These are phyloP conservation scores for Populus tremula DNA, from an alignment of 345 rosid species.

Conservation along the genomic window DNA sequence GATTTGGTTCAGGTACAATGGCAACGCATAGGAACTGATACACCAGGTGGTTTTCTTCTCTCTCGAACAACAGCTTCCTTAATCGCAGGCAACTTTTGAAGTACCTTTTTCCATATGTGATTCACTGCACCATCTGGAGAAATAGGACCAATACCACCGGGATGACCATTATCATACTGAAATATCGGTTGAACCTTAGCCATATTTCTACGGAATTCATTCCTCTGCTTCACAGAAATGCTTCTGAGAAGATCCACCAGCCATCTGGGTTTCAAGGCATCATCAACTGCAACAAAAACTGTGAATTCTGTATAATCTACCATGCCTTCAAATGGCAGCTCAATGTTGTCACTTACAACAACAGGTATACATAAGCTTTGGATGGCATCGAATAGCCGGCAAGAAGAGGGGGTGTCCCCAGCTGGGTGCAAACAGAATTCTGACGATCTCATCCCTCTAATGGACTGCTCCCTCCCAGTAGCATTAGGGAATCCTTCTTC, in stretches of 20 bases:
- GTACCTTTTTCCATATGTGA: constrained; percentile 79
- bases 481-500: constrained; percentile 99
- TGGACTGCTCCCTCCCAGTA: constrained; percentile 86
- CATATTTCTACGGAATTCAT: constrained; percentile 52
- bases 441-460: constrained; percentile 82
- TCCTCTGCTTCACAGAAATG: constrained; percentile 49
- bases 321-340: constrained; percentile 90
- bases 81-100: constrained; percentile 66
- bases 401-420: constrained; percentile 95
- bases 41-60: constrained; percentile 68
- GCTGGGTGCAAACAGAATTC: constrained; percentile 97
- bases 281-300: constrained; percentile 60
- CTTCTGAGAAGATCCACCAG: constrained; percentile 57
- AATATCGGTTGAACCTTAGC: constrained; percentile 58
- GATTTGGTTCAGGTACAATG: constrained; percentile 57
- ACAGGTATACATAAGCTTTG: constrained; percentile 95
- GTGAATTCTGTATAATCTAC: constrained; percentile 73
- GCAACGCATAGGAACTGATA: constrained; percentile 67
- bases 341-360: constrained; percentile 77
- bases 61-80: constrained; percentile 70
- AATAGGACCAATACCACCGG: constrained; percentile 67
- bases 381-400: constrained; percentile 92
- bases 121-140: constrained; percentile 78
- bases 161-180: constrained; percentile 59
- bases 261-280: constrained; percentile 77